Conservation (phyloP, 306 rosid species). For the Prunus mira region DNA sequence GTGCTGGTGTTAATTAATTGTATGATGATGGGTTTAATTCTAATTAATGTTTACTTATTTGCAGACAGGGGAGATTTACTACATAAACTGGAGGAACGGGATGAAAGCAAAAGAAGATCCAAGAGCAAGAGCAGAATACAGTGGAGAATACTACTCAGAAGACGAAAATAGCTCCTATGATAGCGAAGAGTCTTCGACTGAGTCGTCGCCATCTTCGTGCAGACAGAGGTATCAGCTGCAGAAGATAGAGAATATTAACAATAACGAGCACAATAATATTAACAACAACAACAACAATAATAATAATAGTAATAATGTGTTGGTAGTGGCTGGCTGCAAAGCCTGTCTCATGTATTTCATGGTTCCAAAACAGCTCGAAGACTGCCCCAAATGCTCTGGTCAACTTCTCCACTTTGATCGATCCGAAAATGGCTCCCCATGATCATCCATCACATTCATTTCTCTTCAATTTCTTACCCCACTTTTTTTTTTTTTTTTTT, state of each 20-base stretch:
- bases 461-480: neutral
- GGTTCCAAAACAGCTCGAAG: conserved; percentile 83
- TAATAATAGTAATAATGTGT: conserved; percentile 29
- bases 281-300: neutral
- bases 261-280: conserved; percentile 21
- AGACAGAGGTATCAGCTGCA: conserved; percentile 22
- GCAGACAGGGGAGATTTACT: conserved; percentile 94
- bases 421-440: conserved; percentile 59
- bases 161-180: conserved; percentile 66
- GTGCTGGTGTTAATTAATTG: neutral
- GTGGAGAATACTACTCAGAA: conserved; percentile 47
- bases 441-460: conserved; percentile 11
- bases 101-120: conserved; percentile 94
- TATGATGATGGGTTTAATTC: neutral
- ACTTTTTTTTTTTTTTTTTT: neutral
- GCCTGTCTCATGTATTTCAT: conserved; percentile 91
- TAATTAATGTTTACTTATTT: neutral
- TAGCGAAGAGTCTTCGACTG: conserved; percentile 78
- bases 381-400: conserved; percentile 86
- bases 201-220: conserved; percentile 46
- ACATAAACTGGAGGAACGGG: conserved; percentile 94
- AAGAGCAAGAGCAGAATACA: conserved; percentile 37
- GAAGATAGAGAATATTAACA: conserved; percentile 10
- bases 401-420: conserved; percentile 96
- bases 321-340: conserved; percentile 97